phyloP scores from a whole-genome alignment of 345 rosid genomes.

The Sisymbrium altissimum region DNA sequence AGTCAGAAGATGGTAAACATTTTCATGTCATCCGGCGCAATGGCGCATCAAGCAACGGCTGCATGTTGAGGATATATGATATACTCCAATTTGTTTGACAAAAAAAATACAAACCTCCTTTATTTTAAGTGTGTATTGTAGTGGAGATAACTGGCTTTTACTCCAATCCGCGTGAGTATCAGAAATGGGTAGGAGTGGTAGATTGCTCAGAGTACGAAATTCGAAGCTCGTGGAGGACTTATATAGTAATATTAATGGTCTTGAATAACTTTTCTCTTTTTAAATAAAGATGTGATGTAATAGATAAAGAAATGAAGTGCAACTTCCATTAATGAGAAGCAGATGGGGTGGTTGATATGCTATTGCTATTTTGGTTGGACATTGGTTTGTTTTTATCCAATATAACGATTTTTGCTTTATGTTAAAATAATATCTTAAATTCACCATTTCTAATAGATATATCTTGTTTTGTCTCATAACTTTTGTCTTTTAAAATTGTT shows the following conservation, averaged over 20 bases:
- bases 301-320: slow-evolving; percentile 15
- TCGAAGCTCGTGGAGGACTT: slow-evolving; percentile 29
- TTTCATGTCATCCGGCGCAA: slow-evolving; percentile 1
- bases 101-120: too few relatives aligned
- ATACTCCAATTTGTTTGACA: too few relatives aligned
- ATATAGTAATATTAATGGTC: not conserved
- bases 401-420: slow-evolving; percentile 7
- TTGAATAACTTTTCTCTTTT: not conserved
- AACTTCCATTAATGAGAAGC: slow-evolving; percentile 30
- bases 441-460: not conserved
- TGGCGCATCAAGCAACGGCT: not conserved
- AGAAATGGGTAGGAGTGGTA: slow-evolving; percentile 7
- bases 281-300: not conserved
- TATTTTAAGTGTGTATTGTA: not conserved
- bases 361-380: slow-evolving; percentile 27
- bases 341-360: slow-evolving; percentile 33
- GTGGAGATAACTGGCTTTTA: not conserved
- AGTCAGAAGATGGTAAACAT: slow-evolving; percentile 5
- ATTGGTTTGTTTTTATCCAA: slow-evolving; percentile 20
- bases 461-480: slow-evolving; percentile 9
- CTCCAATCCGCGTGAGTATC: slow-evolving; percentile 15
- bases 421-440: not conserved
- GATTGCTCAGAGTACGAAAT: slow-evolving; percentile 2
- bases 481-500: not conserved
- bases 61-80: not conserved